Conservation (phyloP, 805 yeast species). For the Cyberlindnera samutprakarnensis region DNA sequence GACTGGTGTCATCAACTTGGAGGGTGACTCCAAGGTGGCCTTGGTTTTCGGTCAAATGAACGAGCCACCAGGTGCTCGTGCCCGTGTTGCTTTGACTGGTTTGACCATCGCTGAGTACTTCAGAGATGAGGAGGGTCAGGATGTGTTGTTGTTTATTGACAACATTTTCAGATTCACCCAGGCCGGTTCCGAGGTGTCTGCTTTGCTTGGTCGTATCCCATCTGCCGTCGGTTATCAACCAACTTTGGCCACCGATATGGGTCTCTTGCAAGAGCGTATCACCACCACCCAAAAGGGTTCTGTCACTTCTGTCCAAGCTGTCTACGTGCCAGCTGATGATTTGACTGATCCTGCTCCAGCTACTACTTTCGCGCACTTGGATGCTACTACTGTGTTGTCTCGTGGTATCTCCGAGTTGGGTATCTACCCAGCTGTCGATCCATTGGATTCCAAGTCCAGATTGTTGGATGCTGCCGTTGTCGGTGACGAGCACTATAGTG, state of each 20-base stretch:
- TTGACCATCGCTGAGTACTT: conserved; percentile 99
- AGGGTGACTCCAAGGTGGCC: conserved; percentile 99
- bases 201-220: conserved; percentile 99
- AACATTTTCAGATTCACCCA: conserved; percentile 99
- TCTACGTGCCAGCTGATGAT: conserved; percentile 99
- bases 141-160: conserved; percentile 98
- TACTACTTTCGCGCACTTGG: conserved; percentile 99
- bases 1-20: conserved; percentile 99
- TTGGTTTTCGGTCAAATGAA: conserved; percentile 99
- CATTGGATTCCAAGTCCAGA: conserved; percentile 98
- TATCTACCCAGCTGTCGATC: conserved; percentile 99
- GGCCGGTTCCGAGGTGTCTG: conserved; percentile 99
- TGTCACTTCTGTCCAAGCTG: conserved; percentile 99
- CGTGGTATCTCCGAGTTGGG: conserved; percentile 99
- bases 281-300: conserved; percentile 99
- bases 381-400: conserved; percentile 99
- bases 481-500: conserved; percentile 97
- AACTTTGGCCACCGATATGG: conserved; percentile 99
- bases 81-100: conserved; percentile 99
- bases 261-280: conserved; percentile 99
- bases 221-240: conserved; percentile 99
- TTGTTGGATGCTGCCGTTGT: conserved; percentile 94
- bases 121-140: conserved; percentile 99
- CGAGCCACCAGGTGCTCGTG: conserved; percentile 99
- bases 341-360: conserved; percentile 99